Percentiles rank a stretch among this genome's conserved stretches.
These are phyloP conservation scores for Populus hybrid DNA, from an alignment of 441 rosid species.

Conservation along the genomic window DNA sequence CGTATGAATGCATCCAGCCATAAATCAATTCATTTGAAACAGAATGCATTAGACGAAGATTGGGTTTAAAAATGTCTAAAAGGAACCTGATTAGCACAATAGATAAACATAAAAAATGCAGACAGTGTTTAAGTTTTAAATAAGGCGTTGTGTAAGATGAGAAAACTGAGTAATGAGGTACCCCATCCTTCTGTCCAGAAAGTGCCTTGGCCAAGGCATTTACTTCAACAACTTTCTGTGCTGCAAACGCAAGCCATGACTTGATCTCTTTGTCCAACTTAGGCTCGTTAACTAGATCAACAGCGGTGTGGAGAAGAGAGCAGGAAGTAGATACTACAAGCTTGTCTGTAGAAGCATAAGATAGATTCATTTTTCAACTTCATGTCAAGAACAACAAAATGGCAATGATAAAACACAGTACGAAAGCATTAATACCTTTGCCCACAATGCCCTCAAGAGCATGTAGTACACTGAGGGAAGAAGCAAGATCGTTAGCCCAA, in stretches of 20 bases:
- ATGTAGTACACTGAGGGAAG: conserved; percentile 53
- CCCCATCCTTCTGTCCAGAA: conserved; percentile 78
- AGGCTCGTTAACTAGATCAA: conserved; percentile 84
- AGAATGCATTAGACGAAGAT: not conserved
- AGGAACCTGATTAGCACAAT: not conserved
- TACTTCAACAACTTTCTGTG: conserved; percentile 92
- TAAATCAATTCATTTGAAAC: not conserved
- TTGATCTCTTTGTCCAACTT: conserved; percentile 84
- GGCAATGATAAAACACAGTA: not conserved
- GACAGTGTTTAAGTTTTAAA: conserved; percentile 2
- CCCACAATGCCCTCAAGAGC: conserved; percentile 77
- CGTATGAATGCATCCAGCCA: not conserved
- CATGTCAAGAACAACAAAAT: not conserved
- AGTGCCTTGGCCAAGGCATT: conserved; percentile 87
- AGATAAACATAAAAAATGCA: conserved; percentile 2
- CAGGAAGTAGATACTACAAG: conserved; percentile 94
- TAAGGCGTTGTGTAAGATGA: not conserved
- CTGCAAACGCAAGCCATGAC: conserved; percentile 97
- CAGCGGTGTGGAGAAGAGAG: conserved; percentile 97
- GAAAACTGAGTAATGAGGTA: conserved; percentile 19
- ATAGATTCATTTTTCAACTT: not conserved
- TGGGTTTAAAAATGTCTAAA: not conserved
- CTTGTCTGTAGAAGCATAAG: conserved; percentile 50
- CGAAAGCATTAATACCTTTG: conserved; percentile 53
- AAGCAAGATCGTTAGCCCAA: conserved; percentile 93